A percentile compares a stretch with the other conserved stretches of the same genome.
Conservation (phyloP, 2,329 filamentous ascomycete genomes). For the Colletotrichum somersetense region DNA sequence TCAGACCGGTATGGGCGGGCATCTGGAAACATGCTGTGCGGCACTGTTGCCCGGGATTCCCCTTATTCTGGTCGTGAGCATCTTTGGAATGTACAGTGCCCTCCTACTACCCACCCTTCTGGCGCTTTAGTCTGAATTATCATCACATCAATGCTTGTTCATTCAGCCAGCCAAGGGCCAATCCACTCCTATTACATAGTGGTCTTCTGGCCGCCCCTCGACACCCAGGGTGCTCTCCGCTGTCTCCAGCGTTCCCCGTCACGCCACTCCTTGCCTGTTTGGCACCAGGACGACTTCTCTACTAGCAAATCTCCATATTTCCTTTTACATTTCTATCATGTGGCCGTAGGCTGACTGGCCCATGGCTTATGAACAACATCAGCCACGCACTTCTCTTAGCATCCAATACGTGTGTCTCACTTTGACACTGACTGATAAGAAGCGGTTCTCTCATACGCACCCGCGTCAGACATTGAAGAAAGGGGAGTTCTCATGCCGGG, state of each 20-base stretch:
- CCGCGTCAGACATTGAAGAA: background rate
- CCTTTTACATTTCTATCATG: background rate
- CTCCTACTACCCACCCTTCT: constrained; percentile 15
- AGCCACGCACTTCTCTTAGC: background rate
- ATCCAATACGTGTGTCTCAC: background rate
- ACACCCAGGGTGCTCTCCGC: constrained; percentile 3
- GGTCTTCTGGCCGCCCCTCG: background rate
- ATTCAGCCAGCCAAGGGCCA: background rate
- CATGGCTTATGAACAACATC: background rate
- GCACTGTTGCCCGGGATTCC: background rate
- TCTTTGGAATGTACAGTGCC: constrained; percentile 19
- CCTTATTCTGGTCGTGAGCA: background rate
- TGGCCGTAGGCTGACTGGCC: background rate
- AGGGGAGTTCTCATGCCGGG: constrained; percentile 10
- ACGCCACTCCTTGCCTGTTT: constrained; percentile 14
- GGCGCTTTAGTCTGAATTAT: background rate
- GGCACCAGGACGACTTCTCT: background rate
- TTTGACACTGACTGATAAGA: background rate
- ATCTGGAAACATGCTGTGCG: background rate
- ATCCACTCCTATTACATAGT: background rate
- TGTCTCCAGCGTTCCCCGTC: constrained; percentile 14
- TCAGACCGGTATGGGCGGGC: background rate
- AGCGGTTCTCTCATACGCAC: background rate
- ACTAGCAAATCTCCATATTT: background rate
- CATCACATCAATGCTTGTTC: background rate